These are phyloP conservation scores for Bipolaris bicolor DNA, from an alignment of 2,329 filamentous ascomycete species.

Conservation along the genomic window DNA sequence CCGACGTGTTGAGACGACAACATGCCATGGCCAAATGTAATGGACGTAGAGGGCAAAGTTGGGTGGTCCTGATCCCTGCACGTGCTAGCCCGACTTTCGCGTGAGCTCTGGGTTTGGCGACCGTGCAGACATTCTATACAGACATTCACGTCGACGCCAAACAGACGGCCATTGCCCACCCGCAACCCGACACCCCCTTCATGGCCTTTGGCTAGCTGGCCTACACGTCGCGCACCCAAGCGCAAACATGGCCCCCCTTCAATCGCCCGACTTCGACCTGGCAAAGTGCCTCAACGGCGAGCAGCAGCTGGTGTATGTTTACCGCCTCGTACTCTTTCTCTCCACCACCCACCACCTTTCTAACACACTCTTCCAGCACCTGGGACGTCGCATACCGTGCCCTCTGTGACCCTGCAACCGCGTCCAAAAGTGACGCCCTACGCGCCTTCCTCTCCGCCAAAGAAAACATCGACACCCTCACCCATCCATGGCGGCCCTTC, in stretches of 20 bases:
- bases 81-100: conserved; percentile 21
- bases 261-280: conserved; percentile 68
- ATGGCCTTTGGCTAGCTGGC: conserved; percentile 45
- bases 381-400: conserved; percentile 64
- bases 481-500: conserved; percentile 72
- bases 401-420: conserved; percentile 57
- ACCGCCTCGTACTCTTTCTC: conserved; percentile 8
- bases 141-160: conserved; percentile 19
- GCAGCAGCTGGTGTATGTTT: conserved; percentile 75
- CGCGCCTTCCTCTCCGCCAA: conserved; percentile 73
- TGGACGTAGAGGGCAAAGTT: conserved; percentile 1
- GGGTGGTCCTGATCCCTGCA: conserved; percentile 18
- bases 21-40: not conserved
- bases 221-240: conserved; percentile 40
- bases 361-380: conserved; percentile 62
- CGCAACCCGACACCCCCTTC: conserved; percentile 23
- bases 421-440: conserved; percentile 51
- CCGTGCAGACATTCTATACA: conserved; percentile 19
- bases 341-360: not conserved
- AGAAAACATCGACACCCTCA: conserved; percentile 71
- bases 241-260: conserved; percentile 47
- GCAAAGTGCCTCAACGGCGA: conserved; percentile 84
- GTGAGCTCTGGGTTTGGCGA: conserved; percentile 27
- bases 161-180: conserved; percentile 26
- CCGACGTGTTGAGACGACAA: not conserved